A percentile compares a stretch with the other conserved stretches of the same genome.
Evolutionary conservation across 495 filamentous ascomycete genomes (phyloP).

Genomic region (Barbatosphaeria neglecta): DNA sequence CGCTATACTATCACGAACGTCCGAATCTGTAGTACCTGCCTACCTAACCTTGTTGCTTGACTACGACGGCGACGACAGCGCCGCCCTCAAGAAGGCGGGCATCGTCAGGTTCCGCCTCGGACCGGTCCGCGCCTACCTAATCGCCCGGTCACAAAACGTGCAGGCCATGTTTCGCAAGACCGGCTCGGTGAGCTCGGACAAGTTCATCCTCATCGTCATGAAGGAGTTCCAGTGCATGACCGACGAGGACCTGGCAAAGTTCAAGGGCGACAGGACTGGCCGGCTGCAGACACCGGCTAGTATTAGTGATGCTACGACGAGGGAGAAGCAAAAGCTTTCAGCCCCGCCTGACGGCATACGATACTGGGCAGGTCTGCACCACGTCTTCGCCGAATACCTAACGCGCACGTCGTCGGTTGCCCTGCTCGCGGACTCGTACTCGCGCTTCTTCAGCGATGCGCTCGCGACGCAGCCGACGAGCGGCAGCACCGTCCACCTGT

Average conservation of each 20-base stretch:
- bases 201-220: slow-evolving; percentile 8
- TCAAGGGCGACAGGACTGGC: slow-evolving; percentile 8
- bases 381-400: slow-evolving; percentile 3
- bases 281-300: neutral
- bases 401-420: neutral
- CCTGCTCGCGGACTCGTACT: slow-evolving; percentile 5
- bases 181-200: slow-evolving; percentile 6
- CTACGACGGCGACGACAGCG: too few species aligned
- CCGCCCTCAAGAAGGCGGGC: too few species aligned
- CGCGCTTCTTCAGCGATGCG: slow-evolving; percentile 2
- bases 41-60: too few species aligned
- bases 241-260: slow-evolving; percentile 4
- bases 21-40: too few species aligned
- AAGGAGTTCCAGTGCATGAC: slow-evolving; percentile 1
- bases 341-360: slow-evolving; percentile 3
- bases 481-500: slow-evolving; percentile 5
- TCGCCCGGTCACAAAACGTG: slow-evolving; percentile 8
- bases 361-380: slow-evolving; percentile 9
- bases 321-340: too few species aligned
- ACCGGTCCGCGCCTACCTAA: too few species aligned
- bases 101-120: too few species aligned
- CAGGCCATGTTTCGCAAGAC: slow-evolving; percentile 12
- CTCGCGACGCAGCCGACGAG: slow-evolving; percentile 5
- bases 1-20: too few species aligned
- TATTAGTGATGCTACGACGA: too few species aligned